Evolutionary conservation across 768 basidiomycete species (phyloP), one percentile per base, ranked within the genome.

Genomic region (Hericium alpestre): DNA sequence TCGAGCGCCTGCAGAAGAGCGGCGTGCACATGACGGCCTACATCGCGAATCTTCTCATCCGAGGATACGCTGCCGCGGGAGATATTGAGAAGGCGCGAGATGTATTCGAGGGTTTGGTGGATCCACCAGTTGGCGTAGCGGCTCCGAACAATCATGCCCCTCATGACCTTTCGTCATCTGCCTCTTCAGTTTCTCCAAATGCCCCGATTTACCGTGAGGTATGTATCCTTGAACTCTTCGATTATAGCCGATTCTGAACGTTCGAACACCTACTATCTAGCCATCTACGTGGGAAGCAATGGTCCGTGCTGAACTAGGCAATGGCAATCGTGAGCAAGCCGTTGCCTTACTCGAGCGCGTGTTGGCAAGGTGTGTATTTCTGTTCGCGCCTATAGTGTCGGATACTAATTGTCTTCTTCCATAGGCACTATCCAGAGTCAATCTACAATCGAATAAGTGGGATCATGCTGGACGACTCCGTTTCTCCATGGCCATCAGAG

Each of bases 241-340:
- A 9, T 37, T 18, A 25, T 18, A 51, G 13, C 55, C 27, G 12
- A 15, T 54, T 20, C 49, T 57, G 51, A 46, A n/a, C n/a, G n/a
- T n/a, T n/a, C n/a, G n/a, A n/a, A 47, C 50, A 41, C 4, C 54
- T 32, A 54, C 54, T 56, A 2, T 37, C 5, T 64, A 90, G 84
- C 92, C 91, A 12, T 92, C 89, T 41, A 94, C 92, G 0, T 95
- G 90, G 86, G 96, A 98, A 66, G 84, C 83, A 4, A 98, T 99
- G 93, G 82, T 99, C 61, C 81, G 90, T 13, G 90, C 89, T 1
- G 96, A 99, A 67, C 76, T 98, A 11, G 83, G 83, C 18, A 80
- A 78, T 53, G 90, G 90, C 12, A 80, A 90, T 62, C 80, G 83
- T 12, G 79, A 83, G 49, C 76, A 76, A 11, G 95, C 94, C 0